A percentile compares a stretch with the other conserved stretches of the same genome.
Evolutionary conservation across 495 filamentous ascomycete species (phyloP).

Genomic region (Trypethelium eluteriae): DNA sequence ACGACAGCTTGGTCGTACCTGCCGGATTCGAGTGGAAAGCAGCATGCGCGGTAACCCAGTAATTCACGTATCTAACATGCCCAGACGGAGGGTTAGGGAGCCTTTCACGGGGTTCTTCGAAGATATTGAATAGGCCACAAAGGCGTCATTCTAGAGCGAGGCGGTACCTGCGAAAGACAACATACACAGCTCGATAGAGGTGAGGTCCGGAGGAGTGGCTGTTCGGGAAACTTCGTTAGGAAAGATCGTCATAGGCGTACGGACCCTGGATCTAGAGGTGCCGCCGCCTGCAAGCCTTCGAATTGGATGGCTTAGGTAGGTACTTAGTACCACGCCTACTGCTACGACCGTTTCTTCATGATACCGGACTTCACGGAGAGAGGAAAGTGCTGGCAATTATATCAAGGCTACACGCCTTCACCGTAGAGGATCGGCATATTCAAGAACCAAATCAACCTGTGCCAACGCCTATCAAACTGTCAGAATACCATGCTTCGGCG

Average conservation of each 20-base stretch:
- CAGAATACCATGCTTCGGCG: not conserved
- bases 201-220: not conserved
- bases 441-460: not conserved
- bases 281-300: too few species aligned
- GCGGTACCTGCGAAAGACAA: not conserved
- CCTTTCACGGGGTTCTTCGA: not conserved
- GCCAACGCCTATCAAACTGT: not conserved
- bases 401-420: not conserved
- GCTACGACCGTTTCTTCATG: too few species aligned
- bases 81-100: not conserved
- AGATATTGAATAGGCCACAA: not conserved
- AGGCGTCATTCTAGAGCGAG: not conserved
- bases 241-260: conserved; percentile 7
- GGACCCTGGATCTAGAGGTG: not conserved
- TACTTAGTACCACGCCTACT: too few species aligned
- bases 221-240: not conserved
- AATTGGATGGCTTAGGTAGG: too few species aligned
- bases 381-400: not conserved
- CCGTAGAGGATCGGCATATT: not conserved
- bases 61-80: not conserved
- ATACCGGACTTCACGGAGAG: not conserved
- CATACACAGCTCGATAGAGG: not conserved
- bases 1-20: not conserved
- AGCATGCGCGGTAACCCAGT: not conserved
- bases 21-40: not conserved